Percentiles rank a stretch among this genome's conserved stretches.
These are phyloP conservation scores for Geotrichum aggregatum DNA, from an alignment of 1,139 yeast genomes.

Conservation along the genomic window DNA sequence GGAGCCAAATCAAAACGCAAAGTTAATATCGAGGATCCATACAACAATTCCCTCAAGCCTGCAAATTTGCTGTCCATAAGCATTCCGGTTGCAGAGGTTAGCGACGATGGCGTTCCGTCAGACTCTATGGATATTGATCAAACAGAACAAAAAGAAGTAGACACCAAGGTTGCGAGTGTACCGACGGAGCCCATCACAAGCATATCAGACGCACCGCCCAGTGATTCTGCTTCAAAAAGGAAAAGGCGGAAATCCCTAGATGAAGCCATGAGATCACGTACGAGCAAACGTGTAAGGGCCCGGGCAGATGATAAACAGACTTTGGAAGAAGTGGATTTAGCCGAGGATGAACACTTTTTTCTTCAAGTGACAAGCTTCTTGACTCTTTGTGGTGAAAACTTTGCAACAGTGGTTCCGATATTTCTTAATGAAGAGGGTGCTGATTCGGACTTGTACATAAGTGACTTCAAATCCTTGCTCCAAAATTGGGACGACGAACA, in stretches of 20 bases:
- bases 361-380: conserved; percentile 32
- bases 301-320: conserved; percentile 34
- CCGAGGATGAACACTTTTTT: conserved; percentile 34
- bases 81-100: conserved; percentile 25
- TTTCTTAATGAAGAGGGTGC: conserved; percentile 27
- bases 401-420: conserved; percentile 25
- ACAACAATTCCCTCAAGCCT: conserved; percentile 26
- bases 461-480: conserved; percentile 42
- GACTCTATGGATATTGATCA: conserved; percentile 3
- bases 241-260: conserved; percentile 17
- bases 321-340: conserved; percentile 34
- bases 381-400: conserved; percentile 25
- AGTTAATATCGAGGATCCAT: conserved; percentile 30
- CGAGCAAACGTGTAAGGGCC: conserved; percentile 33
- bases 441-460: conserved; percentile 28
- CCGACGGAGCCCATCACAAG: background rate
- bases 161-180: background rate
- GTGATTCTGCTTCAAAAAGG: conserved; percentile 2
- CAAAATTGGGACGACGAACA: conserved; percentile 45
- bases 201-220: background rate
- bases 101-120: background rate
- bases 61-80: conserved; percentile 27
- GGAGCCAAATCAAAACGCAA: conserved; percentile 25
- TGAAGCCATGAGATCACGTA: conserved; percentile 23
- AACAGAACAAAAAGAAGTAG: background rate